These are phyloP conservation scores for Psidium guajava DNA, from an alignment of 345 rosid genomes.

Conservation along the genomic window DNA sequence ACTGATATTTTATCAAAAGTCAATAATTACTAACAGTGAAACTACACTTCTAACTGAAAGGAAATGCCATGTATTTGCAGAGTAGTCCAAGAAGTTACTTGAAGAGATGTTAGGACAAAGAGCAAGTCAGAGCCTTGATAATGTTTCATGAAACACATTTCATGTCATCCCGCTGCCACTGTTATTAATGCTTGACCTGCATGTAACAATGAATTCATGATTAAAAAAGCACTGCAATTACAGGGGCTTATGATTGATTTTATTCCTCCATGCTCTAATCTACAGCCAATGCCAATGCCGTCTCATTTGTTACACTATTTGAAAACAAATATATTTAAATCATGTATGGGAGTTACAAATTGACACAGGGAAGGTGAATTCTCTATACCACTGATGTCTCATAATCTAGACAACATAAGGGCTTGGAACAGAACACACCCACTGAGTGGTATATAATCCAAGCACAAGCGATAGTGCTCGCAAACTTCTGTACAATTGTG, in stretches of 20 bases:
- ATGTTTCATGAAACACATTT: conserved; percentile 70
- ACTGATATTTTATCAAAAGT: too few species aligned
- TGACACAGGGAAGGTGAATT: not conserved
- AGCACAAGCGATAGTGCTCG: conserved; percentile 91
- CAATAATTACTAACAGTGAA: not conserved
- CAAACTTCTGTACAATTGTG: conserved; percentile 40
- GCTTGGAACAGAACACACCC: conserved; percentile 51
- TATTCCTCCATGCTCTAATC: not conserved
- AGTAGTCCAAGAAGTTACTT: conserved; percentile 41
- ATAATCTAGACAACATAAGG: not conserved
- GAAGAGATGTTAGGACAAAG: conserved; percentile 95
- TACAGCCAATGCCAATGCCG: not conserved
- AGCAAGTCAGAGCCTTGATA: conserved; percentile 79
- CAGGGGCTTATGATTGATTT: not conserved
- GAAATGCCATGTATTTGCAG: not conserved
- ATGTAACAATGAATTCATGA: not conserved
- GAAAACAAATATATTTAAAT: not conserved
- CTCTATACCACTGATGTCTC: not conserved
- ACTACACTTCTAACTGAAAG: not conserved
- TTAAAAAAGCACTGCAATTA: not conserved
- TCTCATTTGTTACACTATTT: not conserved
- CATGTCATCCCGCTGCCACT: conserved; percentile 97
- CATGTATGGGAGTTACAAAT: not conserved
- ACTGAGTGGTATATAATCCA: conserved; percentile 80
- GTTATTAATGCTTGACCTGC: conserved; percentile 91